Percentiles rank a stretch among this genome's conserved stretches.
phyloP scores from a whole-genome alignment of 2,329 filamentous ascomycete species.

The Neonectria coccinea region DNA sequence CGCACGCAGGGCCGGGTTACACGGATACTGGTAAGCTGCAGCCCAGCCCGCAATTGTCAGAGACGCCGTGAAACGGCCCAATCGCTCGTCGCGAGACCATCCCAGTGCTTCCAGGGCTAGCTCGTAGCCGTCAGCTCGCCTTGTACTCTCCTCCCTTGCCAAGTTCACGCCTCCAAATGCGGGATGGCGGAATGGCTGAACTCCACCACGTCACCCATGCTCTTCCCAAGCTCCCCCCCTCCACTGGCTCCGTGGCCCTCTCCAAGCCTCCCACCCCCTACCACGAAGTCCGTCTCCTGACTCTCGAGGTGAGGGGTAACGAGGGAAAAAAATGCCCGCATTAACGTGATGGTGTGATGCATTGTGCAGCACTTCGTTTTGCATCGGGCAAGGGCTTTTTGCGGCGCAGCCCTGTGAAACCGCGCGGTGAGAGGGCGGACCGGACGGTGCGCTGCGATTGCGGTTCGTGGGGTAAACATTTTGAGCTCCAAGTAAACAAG shows the following conservation, averaged over 20 bases:
- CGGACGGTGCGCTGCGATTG: constrained; percentile 12
- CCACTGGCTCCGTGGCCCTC: constrained; percentile 10
- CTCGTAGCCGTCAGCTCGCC: constrained; percentile 41
- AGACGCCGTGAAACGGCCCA: constrained; percentile 37
- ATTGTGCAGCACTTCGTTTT: constrained; percentile 45
- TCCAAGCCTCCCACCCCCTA: constrained; percentile 33
- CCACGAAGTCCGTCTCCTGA: constrained; percentile 40
- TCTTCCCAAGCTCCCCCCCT: constrained; percentile 7
- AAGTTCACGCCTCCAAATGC: constrained; percentile 36
- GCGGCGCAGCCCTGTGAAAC: constrained; percentile 27
- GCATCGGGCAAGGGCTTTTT: constrained; percentile 38
- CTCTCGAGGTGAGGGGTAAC: constrained; percentile 44
- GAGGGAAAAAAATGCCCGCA: constrained; percentile 38
- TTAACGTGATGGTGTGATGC: constrained; percentile 41
- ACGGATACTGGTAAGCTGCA: constrained; percentile 33
- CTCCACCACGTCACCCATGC: constrained; percentile 44
- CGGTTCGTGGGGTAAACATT: constrained; percentile 37
- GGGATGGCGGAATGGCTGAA: constrained; percentile 39
- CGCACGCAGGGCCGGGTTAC: constrained; percentile 25
- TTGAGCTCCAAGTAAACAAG: constrained; percentile 44
- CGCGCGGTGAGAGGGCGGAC: constrained; percentile 15
- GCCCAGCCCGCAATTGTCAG: constrained; percentile 43
- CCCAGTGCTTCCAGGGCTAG: constrained; percentile 25
- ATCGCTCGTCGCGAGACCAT: constrained; percentile 37
- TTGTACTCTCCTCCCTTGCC: constrained; percentile 23